A percentile compares a stretch with the other conserved stretches of the same genome.
phyloP scores from a whole-genome alignment of 1,139 yeast species.

The Hansenula lynferdii region DNA sequence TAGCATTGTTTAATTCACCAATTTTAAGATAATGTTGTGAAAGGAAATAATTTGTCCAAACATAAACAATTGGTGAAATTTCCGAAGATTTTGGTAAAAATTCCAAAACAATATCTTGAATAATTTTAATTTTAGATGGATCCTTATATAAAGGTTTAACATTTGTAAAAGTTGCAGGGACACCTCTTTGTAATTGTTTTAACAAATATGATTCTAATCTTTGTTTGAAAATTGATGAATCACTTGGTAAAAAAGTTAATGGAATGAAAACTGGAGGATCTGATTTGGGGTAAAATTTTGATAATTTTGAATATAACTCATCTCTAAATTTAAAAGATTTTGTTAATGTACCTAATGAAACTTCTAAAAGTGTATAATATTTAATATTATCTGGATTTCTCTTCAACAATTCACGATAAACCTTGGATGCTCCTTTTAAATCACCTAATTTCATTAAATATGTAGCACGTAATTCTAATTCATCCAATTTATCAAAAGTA shows the following conservation, averaged over 20 bases:
- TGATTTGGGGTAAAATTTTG: conserved; percentile 71
- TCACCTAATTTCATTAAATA: conserved; percentile 43
- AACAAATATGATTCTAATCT: conserved; percentile 50
- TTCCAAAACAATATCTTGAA: conserved; percentile 51
- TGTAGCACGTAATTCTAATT: conserved; percentile 64
- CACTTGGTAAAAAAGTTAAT: conserved; percentile 63
- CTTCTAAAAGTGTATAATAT: conserved; percentile 66
- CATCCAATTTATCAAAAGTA: conserved; percentile 60
- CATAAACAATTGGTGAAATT: conserved; percentile 43
- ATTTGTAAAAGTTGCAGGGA: conserved; percentile 86
- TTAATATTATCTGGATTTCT: conserved; percentile 79
- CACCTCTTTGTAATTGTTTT: conserved; percentile 68
- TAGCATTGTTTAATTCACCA: conserved; percentile 48
- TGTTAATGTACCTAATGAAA: conserved; percentile 43
- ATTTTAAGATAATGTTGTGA: conserved; percentile 72
- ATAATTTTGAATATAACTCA: conserved; percentile 58
- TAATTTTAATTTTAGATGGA: conserved; percentile 38
- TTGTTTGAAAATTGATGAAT: conserved; percentile 32
- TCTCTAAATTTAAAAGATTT: conserved; percentile 39
- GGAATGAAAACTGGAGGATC: conserved; percentile 82
- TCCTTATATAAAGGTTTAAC: conserved; percentile 74
- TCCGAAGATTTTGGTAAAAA: conserved; percentile 29
- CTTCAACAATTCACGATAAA: conserved; percentile 66
- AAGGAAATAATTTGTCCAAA: conserved; percentile 79
- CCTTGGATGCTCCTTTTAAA: conserved; percentile 57